These are phyloP conservation scores for Cyclotella cryptica DNA, from an alignment of 108 stramenopile genomes.

Conservation along the genomic window DNA sequence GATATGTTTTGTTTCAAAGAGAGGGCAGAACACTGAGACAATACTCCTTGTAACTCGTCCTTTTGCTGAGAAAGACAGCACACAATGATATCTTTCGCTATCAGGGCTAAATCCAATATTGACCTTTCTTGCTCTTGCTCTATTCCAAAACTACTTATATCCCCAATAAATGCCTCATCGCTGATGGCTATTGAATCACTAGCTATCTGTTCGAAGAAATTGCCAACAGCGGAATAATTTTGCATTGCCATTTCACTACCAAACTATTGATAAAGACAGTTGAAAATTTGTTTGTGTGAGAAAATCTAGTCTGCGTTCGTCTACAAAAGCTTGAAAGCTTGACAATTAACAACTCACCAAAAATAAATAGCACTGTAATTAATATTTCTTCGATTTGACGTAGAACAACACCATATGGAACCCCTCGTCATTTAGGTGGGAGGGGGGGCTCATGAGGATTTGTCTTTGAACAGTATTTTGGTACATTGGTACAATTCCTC, in stretches of 20 bases:
- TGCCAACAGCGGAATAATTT: constrained; percentile 54
- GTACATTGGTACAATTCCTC: constrained; percentile 15
- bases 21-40: constrained; percentile 57
- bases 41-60: constrained; percentile 61
- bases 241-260: constrained; percentile 59
- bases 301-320: too few species aligned
- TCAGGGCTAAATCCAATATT: constrained; percentile 37
- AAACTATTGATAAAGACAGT: neutral
- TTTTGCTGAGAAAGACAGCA: constrained; percentile 55
- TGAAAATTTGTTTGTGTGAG: neutral
- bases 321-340: too few species aligned
- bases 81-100: constrained; percentile 54
- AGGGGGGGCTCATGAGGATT: constrained; percentile 12
- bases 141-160: constrained; percentile 49
- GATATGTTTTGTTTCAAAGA: constrained; percentile 56
- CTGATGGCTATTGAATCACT: constrained; percentile 24
- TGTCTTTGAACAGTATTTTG: constrained; percentile 17
- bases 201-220: constrained; percentile 46
- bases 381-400: constrained; percentile 54
- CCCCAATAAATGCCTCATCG: constrained; percentile 22
- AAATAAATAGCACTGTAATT: constrained; percentile 73
- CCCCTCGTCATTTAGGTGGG: constrained; percentile 65
- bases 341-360: neutral
- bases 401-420: constrained; percentile 75
- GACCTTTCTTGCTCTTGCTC: constrained; percentile 19